Base-by-base conservation (phyloP, 2,329 filamentous ascomycete genomes). In the Arthrocladium fulminans region DNA sequence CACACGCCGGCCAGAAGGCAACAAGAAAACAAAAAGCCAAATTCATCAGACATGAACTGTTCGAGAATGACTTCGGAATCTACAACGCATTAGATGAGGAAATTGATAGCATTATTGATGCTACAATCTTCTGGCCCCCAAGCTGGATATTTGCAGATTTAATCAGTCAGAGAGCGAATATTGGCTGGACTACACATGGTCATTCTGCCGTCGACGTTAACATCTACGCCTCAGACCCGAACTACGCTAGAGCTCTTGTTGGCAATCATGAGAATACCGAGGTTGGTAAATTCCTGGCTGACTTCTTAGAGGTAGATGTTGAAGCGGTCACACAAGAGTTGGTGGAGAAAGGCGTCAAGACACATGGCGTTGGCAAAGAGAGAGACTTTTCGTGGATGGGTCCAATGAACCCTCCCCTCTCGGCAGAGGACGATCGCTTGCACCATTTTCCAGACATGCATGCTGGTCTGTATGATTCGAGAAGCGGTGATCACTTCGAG, bases 241-340 rank as follows among this genome's bases (percentile, higher is more conserved):
- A 77, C 30, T 69, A 72, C 24, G 78, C 82, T 0, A 74, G 77
- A 37, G 72, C 75, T 12, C 73, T 95, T 5, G 71, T 79, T 2
- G 90, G 90, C 6, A 97, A 97, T 64, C 83, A 94, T 47, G 92
- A 98, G 72, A 98, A 98, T 63, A 97, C 83, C 0, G 88, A 97
- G 22, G 76, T 98, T 1, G 92, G 92, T 27, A 72, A 77, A 38
- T 98, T 96, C 65, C 51, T 98, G 50, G 73, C 80, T 6, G 71
- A 80, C 7, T 98, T 92, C 61, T 76, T 98, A 0, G 77, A 78
- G 42, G 79, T 97, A 1, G 83, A 96, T 61, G 79, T 95, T 1
- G 77, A 86, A 1, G 73, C 73, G 25, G 80, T 97, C 48, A 96
- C 89, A 1, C 71, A 79, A 60, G 82, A 92, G 65, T 69, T 98